Evolutionary conservation across 2,329 filamentous ascomycete genomes (phyloP), one percentile per base, ranked within the genome.

Genomic region (Pseudophaeomoniella oleicola): DNA sequence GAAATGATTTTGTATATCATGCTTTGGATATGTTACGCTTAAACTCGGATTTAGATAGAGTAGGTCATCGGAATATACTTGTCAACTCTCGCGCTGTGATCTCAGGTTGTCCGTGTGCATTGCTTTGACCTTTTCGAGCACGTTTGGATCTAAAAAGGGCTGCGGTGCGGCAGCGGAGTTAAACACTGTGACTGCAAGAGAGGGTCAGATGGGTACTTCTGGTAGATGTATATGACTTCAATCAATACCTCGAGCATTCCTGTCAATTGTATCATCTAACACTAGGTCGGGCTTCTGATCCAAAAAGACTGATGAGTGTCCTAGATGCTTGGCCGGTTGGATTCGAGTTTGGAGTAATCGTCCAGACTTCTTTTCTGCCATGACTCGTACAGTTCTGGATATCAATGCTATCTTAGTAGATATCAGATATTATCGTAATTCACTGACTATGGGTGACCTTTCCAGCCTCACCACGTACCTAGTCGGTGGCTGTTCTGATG

Each of bases 121-220:
- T 16, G 22, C 17, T 31, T 14, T 41, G 12, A 41, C 11, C 14
- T 37, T 47, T 38, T 55, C 53, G 44, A 58, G 53, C 6, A 44
- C 34, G 4, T 42, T 46, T 5, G 56, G 53, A 39, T 62, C 56
- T 5, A 62, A 46, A 37, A 62, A 62, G 15, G 56, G 59, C 41
- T 60, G 56, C 19, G 55, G 47, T 14, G 50, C 39, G 5, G 39
- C 38, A 16, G 51, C 52, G 12, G 57, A 55, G 33, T 59, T 46
- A 35, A 56, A 49, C 32, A 58, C 51, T n/a, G 50, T 48, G 15
- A 50, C 47, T 50, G 32, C n/a, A n/a, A n/a, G n/a, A n/a, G n/a
- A n/a, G n/a, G n/a, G n/a, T n/a, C n/a, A n/a, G n/a, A n/a, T n/a
- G n/a, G n/a, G n/a, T n/a, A n/a, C n/a, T n/a, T n/a, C n/a, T n/a